These are phyloP conservation scores for Sugiyamaella pinicola DNA, from an alignment of 1,139 yeast species.

Conservation along the genomic window DNA sequence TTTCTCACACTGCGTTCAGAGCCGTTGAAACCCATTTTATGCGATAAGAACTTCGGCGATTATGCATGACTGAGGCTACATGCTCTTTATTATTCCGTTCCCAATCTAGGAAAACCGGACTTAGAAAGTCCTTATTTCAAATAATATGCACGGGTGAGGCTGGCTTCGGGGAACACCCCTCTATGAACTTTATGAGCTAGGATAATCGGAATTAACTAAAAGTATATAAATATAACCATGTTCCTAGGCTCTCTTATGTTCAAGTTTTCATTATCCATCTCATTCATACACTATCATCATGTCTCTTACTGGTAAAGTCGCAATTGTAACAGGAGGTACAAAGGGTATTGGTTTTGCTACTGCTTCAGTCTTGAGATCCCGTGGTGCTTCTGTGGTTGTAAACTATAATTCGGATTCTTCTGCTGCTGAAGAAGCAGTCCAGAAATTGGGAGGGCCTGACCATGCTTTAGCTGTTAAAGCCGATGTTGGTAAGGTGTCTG, in stretches of 20 bases:
- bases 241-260: background rate
- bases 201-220: background rate
- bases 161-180: background rate
- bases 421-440: slow-evolving; percentile 35
- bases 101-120: too few relatives aligned
- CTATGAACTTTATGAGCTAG: background rate
- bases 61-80: slow-evolving; percentile 9
- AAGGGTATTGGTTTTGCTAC: slow-evolving; percentile 47
- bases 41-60: slow-evolving; percentile 4
- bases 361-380: slow-evolving; percentile 40
- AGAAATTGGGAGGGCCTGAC: slow-evolving; percentile 32
- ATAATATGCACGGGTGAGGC: background rate
- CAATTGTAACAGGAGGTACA: slow-evolving; percentile 34
- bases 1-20: too few relatives aligned
- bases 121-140: too few relatives aligned
- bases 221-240: background rate
- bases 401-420: slow-evolving; percentile 37
- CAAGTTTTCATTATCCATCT: background rate
- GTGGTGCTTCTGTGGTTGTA: slow-evolving; percentile 40
- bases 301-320: slow-evolving; percentile 30
- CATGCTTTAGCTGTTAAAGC: slow-evolving; percentile 24
- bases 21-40: too few relatives aligned
- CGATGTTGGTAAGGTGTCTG: slow-evolving; percentile 18
- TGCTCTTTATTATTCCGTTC: background rate
- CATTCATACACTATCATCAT: slow-evolving; percentile 16